phyloP scores from a whole-genome alignment of 148 eudicot species.

The Salicornia ramosissima region DNA sequence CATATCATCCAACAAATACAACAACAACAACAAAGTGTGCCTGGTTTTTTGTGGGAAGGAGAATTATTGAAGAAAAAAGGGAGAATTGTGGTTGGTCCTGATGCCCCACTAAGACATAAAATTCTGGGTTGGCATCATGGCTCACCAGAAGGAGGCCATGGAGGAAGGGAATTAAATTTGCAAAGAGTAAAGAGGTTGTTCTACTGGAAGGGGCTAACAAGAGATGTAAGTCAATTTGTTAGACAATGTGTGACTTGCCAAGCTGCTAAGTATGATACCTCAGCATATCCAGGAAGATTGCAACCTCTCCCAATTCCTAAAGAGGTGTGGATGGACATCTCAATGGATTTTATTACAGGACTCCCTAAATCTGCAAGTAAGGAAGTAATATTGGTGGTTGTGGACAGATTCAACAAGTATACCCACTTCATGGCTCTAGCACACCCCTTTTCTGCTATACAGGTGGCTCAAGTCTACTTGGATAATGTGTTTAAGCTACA shows the following conservation, averaged over 20 bases:
- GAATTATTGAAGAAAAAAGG: not conserved
- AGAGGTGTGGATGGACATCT: not conserved
- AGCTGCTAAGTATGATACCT: not conserved
- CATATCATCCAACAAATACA: not conserved
- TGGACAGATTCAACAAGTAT: not conserved
- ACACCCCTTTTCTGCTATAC: not conserved
- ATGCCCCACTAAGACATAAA: not conserved
- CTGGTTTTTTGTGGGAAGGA: not conserved
- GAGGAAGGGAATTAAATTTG: not conserved
- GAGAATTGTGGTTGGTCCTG: not conserved
- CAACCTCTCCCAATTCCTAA: constrained; percentile 1
- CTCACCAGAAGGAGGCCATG: not conserved
- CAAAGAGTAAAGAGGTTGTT: not conserved
- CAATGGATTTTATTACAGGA: constrained; percentile 6
- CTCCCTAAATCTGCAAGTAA: not conserved
- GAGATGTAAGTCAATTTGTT: not conserved
- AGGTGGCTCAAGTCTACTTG: no score
- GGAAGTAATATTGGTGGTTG: not conserved
- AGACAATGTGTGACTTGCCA: constrained; percentile 1
- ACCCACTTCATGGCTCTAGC: not conserved
- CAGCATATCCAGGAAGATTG: not conserved
- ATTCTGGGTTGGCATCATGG: not conserved
- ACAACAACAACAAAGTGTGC: not conserved
- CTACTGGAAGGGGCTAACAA: not conserved
- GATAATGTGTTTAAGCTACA: no score